Base-by-base conservation (phyloP, 106 monocot species). In the Dioscorea dumetorum region DNA sequence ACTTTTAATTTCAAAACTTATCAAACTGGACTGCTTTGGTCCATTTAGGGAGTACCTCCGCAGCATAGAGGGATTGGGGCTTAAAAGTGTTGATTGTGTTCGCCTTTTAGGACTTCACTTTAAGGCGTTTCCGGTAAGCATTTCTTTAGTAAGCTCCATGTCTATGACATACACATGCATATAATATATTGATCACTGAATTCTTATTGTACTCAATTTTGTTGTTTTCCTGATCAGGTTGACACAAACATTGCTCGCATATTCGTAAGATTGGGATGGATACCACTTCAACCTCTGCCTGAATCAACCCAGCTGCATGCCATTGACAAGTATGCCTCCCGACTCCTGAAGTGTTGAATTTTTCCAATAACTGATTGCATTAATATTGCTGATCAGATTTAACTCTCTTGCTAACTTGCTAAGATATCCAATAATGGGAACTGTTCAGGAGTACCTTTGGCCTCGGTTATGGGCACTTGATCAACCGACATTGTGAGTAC, bases 61-160 rank as follows among this genome's bases (percentile, higher is more conserved):
- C 31, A 89, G 88, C 69, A 82, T 93, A 76, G 58, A 67, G 41
- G 93, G 93, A 74, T 69, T 93, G 59, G 93, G 93, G 32, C 74
- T 89, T 19, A 93, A 93, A 75, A 93, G 93, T 68, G 93, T 86
- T 32, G 93, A 93, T 61, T 93, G 93, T 60, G 77, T 93, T 20
- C 85, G 88, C 22, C 75, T 93, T 51, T 70, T 93, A 70, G 67
- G 88, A 24, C 82, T 93, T 28, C 80, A 89, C 22, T 83, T 89
- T 62, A 59, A 73, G 56, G 93, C 93, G 62, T 93, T 93, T 24
- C 93, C 93, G 17, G 93, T 93, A 79, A 77, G 76, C 50, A 54
- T 22, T 59, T 48, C 15, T 33, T 10, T 5, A 41, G 6, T 8
- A 41, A 4, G 17, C 62, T 63, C 15, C 11, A 63, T 13, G 1